These are phyloP conservation scores for Penicillium herquei DNA, from an alignment of 495 filamentous ascomycete species.

Conservation along the genomic window DNA sequence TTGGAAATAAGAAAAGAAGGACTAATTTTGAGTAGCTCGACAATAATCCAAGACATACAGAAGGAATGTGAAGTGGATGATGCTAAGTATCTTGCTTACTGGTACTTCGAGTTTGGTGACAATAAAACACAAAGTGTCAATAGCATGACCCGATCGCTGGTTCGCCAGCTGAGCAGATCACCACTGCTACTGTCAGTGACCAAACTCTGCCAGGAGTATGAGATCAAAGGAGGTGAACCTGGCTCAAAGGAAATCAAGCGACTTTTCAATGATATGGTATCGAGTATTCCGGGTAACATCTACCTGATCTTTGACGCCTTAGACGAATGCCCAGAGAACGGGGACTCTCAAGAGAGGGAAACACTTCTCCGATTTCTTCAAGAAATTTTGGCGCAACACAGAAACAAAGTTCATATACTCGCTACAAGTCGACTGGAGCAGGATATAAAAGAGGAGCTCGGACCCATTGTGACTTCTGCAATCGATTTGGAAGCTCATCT, in stretches of 20 bases:
- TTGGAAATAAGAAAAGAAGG: not conserved
- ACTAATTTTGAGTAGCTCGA: slow-evolving; percentile 5
- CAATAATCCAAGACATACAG: slow-evolving; percentile 14
- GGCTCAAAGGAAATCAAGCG: not conserved
- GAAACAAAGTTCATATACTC: slow-evolving; percentile 12
- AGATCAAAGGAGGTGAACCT: not conserved
- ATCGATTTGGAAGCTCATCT: not conserved
- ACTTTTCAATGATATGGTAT: slow-evolving; percentile 1
- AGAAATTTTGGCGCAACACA: not conserved
- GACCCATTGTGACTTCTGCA: not conserved
- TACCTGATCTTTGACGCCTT: slow-evolving; percentile 20
- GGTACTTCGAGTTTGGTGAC: slow-evolving; percentile 19
- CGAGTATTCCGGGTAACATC: not conserved
- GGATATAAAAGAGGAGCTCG: not conserved
- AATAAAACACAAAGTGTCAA: slow-evolving; percentile 8
- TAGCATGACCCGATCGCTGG: slow-evolving; percentile 9
- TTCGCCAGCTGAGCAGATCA: slow-evolving; percentile 10
- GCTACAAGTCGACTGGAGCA: slow-evolving; percentile 16
- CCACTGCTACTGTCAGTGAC: slow-evolving; percentile 1
- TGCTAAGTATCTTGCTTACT: slow-evolving; percentile 9
- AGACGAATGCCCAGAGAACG: slow-evolving; percentile 15
- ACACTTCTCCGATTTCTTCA: slow-evolving; percentile 3
- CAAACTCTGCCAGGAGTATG: slow-evolving; percentile 5
- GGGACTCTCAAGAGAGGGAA: not conserved
- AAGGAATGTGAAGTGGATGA: not conserved